Evolutionary conservation across 169 alveolate species (phyloP).

Genomic region (Cryptosporidium muris): DNA sequence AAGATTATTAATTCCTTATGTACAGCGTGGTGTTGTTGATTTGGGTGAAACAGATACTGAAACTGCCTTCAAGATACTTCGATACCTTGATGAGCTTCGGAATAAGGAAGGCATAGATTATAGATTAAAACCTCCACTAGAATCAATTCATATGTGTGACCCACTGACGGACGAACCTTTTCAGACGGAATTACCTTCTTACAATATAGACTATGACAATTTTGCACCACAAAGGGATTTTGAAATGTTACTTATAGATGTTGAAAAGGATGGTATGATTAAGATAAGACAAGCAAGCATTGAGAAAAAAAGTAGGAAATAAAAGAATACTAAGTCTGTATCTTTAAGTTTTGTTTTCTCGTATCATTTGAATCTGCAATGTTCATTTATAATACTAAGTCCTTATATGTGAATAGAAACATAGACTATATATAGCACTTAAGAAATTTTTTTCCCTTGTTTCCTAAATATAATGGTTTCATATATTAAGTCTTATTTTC

Average conservation of each 20-base stretch:
- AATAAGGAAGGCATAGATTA: slow-evolving; percentile 75
- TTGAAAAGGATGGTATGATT: slow-evolving; percentile 46
- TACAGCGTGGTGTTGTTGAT: slow-evolving; percentile 86
- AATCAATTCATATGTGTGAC: slow-evolving; percentile 77
- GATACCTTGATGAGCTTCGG: slow-evolving; percentile 84
- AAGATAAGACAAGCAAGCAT: slow-evolving; percentile 32
- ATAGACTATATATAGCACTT: too few relatives aligned
- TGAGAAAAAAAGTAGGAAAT: background rate
- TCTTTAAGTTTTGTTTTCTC: too few relatives aligned
- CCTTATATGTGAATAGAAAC: too few relatives aligned
- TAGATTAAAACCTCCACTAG: slow-evolving; percentile 75
- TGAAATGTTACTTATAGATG: slow-evolving; percentile 43
- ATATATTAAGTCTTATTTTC: too few relatives aligned
- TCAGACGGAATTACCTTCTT: slow-evolving; percentile 47
- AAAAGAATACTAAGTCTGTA: too few relatives aligned
- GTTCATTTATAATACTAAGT: too few relatives aligned
- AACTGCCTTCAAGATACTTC: slow-evolving; percentile 87
- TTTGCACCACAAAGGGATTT: slow-evolving; percentile 70
- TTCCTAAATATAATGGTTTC: too few relatives aligned
- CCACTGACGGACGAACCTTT: slow-evolving; percentile 72
- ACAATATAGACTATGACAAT: slow-evolving; percentile 56
- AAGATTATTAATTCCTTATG: slow-evolving; percentile 84
- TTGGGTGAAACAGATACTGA: slow-evolving; percentile 87
- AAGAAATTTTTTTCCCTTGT: too few relatives aligned
- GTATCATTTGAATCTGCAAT: too few relatives aligned